Base-by-base conservation (phyloP, 1,284 basidiomycete species). In the Wolfiporia cocos region DNA sequence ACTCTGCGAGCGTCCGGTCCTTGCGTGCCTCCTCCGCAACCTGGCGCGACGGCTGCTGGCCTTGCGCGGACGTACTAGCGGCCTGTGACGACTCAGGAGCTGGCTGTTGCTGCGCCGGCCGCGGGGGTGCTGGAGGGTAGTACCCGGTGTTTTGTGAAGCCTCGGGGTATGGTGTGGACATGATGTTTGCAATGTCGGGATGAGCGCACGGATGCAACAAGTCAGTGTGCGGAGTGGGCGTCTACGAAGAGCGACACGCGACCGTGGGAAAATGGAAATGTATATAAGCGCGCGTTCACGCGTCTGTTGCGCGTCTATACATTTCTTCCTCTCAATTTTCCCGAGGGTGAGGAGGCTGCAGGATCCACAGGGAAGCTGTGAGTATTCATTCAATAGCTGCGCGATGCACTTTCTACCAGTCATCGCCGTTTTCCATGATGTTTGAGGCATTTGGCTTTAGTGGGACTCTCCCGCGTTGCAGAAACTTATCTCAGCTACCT, bases 361-460 rank as follows among this genome's bases (percentile, higher is more conserved):
- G n/a, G n/a, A n/a, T n/a, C n/a, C n/a, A n/a, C n/a, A n/a, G n/a
- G n/a, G n/a, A n/a, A n/a, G n/a, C n/a, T n/a, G n/a, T n/a, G 28
- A 9, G 28, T n/a, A n/a, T 29, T 29, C 28, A 9, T n/a, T n/a
- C 28, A 9, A 9, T n/a, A n/a, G 26, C 26, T 29, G 26, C 9
- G 26, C 7, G 7, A n/a, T 29, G 26, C 26, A 29, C 26, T 34
- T 34, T 9, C 17, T 7, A 11, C 7, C 32, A 7, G 11, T 34
- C 46, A 51, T 44, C 17, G 23, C 40, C 42, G 35, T 46, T 49
- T 23, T 41, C 46, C 51, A 79, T 82, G 84, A 87, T 87, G 84
- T 81, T 86, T 86, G 85, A 87, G 85, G 85, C 84, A 87, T 87
- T 87, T 87, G 84, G 85, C 85, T 87, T 86, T 85, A 87, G 81